Base-by-base conservation (phyloP, 768 basidiomycete genomes). In the Boletus sp. region DNA sequence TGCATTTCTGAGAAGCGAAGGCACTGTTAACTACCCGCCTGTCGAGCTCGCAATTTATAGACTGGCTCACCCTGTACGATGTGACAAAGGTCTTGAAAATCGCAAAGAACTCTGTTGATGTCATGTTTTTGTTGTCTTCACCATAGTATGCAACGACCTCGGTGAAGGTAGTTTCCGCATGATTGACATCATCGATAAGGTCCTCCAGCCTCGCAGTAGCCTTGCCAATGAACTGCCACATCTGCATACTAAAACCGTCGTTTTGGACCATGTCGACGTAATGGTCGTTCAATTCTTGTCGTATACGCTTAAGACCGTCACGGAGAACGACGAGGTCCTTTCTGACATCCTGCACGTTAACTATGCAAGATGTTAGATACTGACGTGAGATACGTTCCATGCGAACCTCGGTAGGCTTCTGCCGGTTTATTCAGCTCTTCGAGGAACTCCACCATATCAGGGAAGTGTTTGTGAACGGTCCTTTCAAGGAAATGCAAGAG, bases 51-150 rank as follows among this genome's bases (percentile, higher is more conserved):
- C 54, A 33, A 40, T 14, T 14, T 20, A 30, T 45, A 17, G 17
- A 39, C 17, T 39, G 52, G 5, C 78, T 55, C 61, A 91, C 91
- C 80, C 80, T 87, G 73, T 95, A 99, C 2, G 94, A 96, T 0
- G 89, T 95, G 29, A 95, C 83, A 65, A 99, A 99, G 2, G 92
- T 97, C 76, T 97, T 94, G 83, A 98, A 98, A 64, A 96, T 87
- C 12, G 86, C 93, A 74, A 93, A 99, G 76, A 98, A 99, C 66
- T 98, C 96, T 4, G 89, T 80, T 0, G 94, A 92, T 47, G 87
- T 75, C 83, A 89, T 86, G 59, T 78, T 89, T 72, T 88, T 90
- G 63, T 92, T 88, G 39, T 97, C 95, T 72, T 99, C 97, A 11
- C 95, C 94, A 67, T 90, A 99, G 68, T 93, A 96, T 55, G 80